A percentile compares a stretch with the other conserved stretches of the same genome.
phyloP scores from a whole-genome alignment of 1,284 basidiomycete genomes.

The Ceratobasidium sp. region DNA sequence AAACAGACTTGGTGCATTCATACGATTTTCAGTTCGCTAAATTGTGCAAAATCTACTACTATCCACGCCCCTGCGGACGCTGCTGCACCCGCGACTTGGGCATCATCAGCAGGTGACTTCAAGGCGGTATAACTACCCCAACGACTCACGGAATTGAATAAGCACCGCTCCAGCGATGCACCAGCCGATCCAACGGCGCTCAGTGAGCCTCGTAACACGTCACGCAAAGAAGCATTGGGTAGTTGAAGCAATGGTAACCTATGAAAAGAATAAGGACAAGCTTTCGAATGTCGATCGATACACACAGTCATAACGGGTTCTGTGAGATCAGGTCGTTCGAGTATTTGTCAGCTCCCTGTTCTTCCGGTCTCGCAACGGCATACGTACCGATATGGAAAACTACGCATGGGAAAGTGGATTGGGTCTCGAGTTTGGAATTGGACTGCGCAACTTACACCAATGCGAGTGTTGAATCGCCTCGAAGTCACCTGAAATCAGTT shows the following conservation, averaged over 20 bases:
- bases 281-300: constrained; percentile 36
- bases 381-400: constrained; percentile 22
- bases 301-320: constrained; percentile 23
- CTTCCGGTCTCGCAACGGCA: no score
- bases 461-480: not conserved
- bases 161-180: not conserved
- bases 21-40: constrained; percentile 49
- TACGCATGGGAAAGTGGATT: not conserved
- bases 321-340: constrained; percentile 29
- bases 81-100: constrained; percentile 47
- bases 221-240: constrained; percentile 38
- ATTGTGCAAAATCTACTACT: constrained; percentile 49
- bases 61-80: constrained; percentile 51
- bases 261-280: constrained; percentile 37
- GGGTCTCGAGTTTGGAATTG: no score
- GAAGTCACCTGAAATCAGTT: constrained; percentile 5
- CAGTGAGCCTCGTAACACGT: constrained; percentile 19
- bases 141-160: constrained; percentile 30
- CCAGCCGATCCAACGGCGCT: constrained; percentile 7
- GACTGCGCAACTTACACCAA: constrained; percentile 19
- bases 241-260: constrained; percentile 26
- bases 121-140: not conserved
- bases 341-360: not conserved
- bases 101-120: constrained; percentile 40
- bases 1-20: not conserved